phyloP scores from a whole-genome alignment of 2,329 filamentous ascomycete genomes.

The Colletotrichum karsti region DNA sequence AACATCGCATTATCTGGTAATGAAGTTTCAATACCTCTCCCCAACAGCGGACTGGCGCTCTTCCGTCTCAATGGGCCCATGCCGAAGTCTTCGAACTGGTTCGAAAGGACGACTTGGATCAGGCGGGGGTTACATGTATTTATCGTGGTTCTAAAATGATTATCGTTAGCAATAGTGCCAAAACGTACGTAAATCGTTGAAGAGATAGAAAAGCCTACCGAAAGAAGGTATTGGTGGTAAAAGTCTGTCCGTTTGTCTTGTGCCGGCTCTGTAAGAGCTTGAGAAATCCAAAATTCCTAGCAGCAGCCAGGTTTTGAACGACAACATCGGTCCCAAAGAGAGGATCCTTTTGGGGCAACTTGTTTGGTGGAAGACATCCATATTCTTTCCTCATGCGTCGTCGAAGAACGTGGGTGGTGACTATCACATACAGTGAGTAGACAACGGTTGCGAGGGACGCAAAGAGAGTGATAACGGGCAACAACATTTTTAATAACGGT shows the following conservation, averaged over 20 bases:
- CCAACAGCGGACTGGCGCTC: slow-evolving; percentile 45
- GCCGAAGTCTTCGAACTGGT: slow-evolving; percentile 59
- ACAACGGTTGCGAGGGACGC: slow-evolving; percentile 2
- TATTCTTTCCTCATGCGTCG: slow-evolving; percentile 13
- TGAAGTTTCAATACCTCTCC: slow-evolving; percentile 29
- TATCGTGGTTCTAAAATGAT: not conserved
- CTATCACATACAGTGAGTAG: slow-evolving; percentile 8
- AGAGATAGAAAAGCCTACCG: not conserved
- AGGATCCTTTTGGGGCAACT: slow-evolving; percentile 9
- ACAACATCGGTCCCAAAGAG: slow-evolving; percentile 4
- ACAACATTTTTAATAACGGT: not conserved
- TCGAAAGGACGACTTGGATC: slow-evolving; percentile 62
- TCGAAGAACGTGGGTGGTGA: slow-evolving; percentile 8
- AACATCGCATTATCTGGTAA: too few relatives aligned
- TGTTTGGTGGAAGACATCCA: slow-evolving; percentile 10
- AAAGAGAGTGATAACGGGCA: not conserved
- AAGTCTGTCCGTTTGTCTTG: slow-evolving; percentile 2
- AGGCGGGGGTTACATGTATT: slow-evolving; percentile 56
- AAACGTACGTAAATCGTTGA: too few relatives aligned
- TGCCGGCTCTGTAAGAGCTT: slow-evolving; percentile 7
- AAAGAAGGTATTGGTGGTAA: slow-evolving; percentile 12
- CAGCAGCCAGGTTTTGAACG: slow-evolving; percentile 8
- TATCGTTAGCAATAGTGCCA: too few relatives aligned
- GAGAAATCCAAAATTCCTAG: slow-evolving; percentile 6
- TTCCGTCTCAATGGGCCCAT: slow-evolving; percentile 47